phyloP scores from a whole-genome alignment of 371 early-diverging fungal genomes.

The Catenaria anguillulae region DNA sequence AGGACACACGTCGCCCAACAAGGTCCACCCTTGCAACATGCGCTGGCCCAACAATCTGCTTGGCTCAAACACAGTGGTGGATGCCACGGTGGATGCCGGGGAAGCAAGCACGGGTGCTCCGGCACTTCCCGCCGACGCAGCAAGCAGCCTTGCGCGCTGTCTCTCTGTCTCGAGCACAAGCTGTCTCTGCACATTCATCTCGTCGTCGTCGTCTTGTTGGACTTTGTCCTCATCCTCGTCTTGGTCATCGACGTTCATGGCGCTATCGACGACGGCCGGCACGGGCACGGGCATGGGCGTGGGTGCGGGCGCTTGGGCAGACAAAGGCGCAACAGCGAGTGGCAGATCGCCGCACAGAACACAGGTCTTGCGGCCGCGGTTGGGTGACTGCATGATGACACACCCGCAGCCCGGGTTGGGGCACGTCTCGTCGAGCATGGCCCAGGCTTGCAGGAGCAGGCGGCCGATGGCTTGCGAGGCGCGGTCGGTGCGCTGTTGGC shows the following conservation, averaged over 20 bases:
- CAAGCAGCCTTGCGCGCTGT: too few species aligned
- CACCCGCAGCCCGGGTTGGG: not conserved
- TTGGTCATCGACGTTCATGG: too few species aligned
- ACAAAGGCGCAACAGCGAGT: not conserved
- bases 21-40: not conserved
- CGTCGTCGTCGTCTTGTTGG: too few species aligned
- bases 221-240: too few species aligned
- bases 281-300: too few species aligned
- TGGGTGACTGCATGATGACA: not conserved
- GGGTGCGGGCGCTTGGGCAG: too few species aligned
- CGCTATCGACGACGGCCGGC: too few species aligned
- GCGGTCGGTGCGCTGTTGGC: not conserved
- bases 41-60: not conserved
- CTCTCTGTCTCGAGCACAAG: too few species aligned
- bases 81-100: too few species aligned
- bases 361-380: not conserved
- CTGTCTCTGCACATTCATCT: too few species aligned
- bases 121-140: too few species aligned
- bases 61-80: not conserved
- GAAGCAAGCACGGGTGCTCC: too few species aligned
- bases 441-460: not conserved
- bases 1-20: not conserved
- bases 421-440: conserved; percentile 1
- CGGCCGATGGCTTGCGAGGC: not conserved
- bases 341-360: not conserved